Evolutionary conservation across 345 rosid species (phyloP).

Genomic region (Durio zibethinus): DNA sequence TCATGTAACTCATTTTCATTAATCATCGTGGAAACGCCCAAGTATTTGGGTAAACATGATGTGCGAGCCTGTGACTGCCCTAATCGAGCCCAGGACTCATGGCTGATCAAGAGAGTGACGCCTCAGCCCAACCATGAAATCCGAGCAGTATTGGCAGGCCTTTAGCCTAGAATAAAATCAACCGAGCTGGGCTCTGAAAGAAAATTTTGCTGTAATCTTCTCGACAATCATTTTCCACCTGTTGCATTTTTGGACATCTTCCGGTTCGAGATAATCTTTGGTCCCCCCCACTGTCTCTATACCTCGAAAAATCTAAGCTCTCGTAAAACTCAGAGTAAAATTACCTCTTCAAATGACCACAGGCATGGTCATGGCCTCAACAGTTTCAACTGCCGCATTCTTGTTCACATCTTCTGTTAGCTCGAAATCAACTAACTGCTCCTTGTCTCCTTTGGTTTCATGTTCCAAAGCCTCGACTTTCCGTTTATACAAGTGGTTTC

Average conservation of each 20-base stretch:
- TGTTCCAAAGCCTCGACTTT: constrained; percentile 31
- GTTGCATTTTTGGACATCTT: not conserved
- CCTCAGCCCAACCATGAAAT: not conserved
- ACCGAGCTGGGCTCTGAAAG: not conserved
- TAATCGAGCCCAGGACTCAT: not conserved
- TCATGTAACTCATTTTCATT: not conserved
- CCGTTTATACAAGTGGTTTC: constrained; percentile 29
- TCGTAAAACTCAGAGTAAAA: not conserved
- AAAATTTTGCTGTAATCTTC: not conserved
- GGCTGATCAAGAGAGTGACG: not conserved
- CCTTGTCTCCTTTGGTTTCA: constrained; percentile 26
- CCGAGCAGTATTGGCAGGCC: not conserved
- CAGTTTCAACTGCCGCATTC: constrained; percentile 30
- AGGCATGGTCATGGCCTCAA: constrained; percentile 45
- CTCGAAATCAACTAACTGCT: constrained; percentile 28
- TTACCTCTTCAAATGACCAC: not conserved
- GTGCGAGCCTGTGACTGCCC: not conserved
- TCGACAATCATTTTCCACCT: not conserved
- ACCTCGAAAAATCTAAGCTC: constrained; percentile 5
- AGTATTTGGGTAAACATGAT: not conserved
- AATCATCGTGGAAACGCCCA: not conserved
- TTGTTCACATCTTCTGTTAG: constrained; percentile 32
- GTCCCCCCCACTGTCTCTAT: not conserved
- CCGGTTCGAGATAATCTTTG: not conserved
- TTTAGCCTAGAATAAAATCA: not conserved